A percentile compares a stretch with the other conserved stretches of the same genome.
Evolutionary conservation across 2,329 filamentous ascomycete species (phyloP).

Genomic region (Colletotrichum lentis): DNA sequence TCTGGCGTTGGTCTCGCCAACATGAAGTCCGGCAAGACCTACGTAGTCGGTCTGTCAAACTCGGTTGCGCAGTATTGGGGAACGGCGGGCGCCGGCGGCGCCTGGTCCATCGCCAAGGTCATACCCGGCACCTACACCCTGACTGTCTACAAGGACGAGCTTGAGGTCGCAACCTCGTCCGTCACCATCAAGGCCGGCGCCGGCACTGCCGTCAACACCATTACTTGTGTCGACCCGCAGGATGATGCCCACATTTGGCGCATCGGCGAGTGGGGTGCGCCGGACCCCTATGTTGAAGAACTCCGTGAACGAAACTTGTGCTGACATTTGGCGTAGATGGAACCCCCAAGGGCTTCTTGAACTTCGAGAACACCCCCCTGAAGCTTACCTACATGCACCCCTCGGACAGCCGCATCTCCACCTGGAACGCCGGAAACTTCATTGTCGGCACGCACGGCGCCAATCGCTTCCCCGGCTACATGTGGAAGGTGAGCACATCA

Average conservation of each 20-base stretch:
- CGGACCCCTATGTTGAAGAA: background rate
- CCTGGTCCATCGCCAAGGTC: conserved; percentile 45
- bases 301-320: background rate
- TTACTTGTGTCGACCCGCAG: conserved; percentile 45
- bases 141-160: conserved; percentile 48
- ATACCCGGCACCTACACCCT: conserved; percentile 47
- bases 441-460: conserved; percentile 48
- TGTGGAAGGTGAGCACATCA: conserved; percentile 45
- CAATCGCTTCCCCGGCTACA: conserved; percentile 51
- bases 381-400: conserved; percentile 55
- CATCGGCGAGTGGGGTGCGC: conserved; percentile 47
- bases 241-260: conserved; percentile 48
- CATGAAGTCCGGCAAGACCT: conserved; percentile 50
- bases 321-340: conserved; percentile 39
- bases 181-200: conserved; percentile 44
- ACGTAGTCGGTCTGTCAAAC: conserved; percentile 50
- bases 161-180: conserved; percentile 44
- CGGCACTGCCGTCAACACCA: conserved; percentile 44
- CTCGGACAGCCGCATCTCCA: conserved; percentile 45
- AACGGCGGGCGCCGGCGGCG: conserved; percentile 41
- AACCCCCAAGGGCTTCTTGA: conserved; percentile 47
- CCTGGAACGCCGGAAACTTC: conserved; percentile 47
- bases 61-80: conserved; percentile 50
- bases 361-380: conserved; percentile 50
- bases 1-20: conserved; percentile 47